Base-by-base conservation (phyloP, 176 grass and related monocot genomes). In the Oryza meridionalis region DNA sequence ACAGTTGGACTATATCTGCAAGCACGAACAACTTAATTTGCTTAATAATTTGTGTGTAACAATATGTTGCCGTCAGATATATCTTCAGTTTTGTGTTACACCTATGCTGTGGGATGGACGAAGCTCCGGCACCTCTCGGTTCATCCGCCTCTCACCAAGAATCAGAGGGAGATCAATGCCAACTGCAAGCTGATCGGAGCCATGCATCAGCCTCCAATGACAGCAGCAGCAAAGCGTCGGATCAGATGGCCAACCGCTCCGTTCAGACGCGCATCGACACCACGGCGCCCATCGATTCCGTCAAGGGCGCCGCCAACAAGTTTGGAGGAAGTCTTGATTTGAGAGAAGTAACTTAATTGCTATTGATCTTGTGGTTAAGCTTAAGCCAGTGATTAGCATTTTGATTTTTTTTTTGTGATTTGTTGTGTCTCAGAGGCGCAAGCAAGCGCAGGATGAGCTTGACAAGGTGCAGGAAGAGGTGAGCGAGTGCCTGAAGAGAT, bases 251-350 rank as follows among this genome's bases (percentile, higher is more conserved):
- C 42, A 7, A 43, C 42, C 42, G 42, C 42, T 43, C 10, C 42
- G 42, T 43, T 43, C 42, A 43, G 42, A 45, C 14, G 17, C 62
- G 59, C 47, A 44, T 94, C 69, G 90, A 95, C 46, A 86, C 85
- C 22, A 89, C 93, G 38, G 87, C 91, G 43, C 91, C 91, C 0
- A 90, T 98, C 74, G 93, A 92, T 11, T 94, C 96, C 29, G 93
- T 95, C 24, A 90, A 85, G 29, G 91, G 88, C 40, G 89, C 91
- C 6, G 96, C 88, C 16, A 69, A 8, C 83, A 99, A 90, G 71
- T 96, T 96, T 58, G 87, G 93, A 9, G 96, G 91, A 0, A 85
- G 73, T 35, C 79, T 78, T 19, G 93, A 96, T 72, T 78, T 83
- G 89, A 86, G 75, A 78, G 91, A 98, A 80, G 96, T 94, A 90